phyloP scores from a whole-genome alignment of 495 filamentous ascomycete genomes.

The Margaritispora aquatica region DNA sequence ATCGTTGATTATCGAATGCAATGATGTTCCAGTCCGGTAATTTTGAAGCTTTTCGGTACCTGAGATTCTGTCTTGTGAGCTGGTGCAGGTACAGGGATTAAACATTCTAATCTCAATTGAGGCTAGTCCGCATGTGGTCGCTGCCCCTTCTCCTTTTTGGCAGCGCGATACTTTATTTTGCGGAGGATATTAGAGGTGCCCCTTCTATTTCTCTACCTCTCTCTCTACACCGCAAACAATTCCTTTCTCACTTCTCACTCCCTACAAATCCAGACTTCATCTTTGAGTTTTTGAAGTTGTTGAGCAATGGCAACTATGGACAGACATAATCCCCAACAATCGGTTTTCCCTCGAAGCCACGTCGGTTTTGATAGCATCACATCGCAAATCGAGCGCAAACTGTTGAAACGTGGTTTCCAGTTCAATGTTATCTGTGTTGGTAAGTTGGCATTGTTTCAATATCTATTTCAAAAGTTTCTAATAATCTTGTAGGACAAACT shows the following conservation, averaged over 20 bases:
- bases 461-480: constrained; percentile 27
- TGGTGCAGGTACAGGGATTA: background rate
- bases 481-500: constrained; percentile 69
- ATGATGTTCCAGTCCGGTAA: constrained; percentile 2
- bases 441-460: constrained; percentile 43
- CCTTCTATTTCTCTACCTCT: constrained; percentile 18
- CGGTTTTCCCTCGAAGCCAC: constrained; percentile 90
- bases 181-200: constrained; percentile 17
- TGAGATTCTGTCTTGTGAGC: background rate
- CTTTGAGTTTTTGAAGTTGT: constrained; percentile 4
- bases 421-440: constrained; percentile 99
- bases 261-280: background rate
- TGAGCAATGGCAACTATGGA: constrained; percentile 22
- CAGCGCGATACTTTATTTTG: constrained; percentile 24
- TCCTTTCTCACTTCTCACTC: background rate
- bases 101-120: constrained; percentile 6
- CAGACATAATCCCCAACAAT: constrained; percentile 27
- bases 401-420: constrained; percentile 98
- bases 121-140: constrained; percentile 7
- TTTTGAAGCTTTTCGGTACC: constrained; percentile 19
- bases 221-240: constrained; percentile 11
- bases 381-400: constrained; percentile 96
- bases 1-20: background rate
- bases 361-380: constrained; percentile 99
- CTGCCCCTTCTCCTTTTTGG: constrained; percentile 16